Evolutionary conservation across 2,329 filamentous ascomycete species (phyloP), one percentile per base, ranked within the genome.

Genomic region (Diaporthe capsici): DNA sequence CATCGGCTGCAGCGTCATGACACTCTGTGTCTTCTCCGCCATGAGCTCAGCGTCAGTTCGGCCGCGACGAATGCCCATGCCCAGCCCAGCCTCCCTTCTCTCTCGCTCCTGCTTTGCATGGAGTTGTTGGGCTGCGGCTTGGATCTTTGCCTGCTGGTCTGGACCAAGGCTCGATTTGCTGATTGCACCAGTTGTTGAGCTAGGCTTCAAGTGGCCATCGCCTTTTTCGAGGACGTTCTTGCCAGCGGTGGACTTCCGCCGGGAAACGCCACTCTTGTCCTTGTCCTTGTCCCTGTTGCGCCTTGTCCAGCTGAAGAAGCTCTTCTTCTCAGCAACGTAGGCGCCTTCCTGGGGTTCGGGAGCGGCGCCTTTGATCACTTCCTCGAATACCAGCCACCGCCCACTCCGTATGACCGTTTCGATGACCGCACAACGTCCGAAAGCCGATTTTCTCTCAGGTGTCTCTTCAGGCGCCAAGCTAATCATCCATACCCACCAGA

Each of bases 401-500:
- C 95, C 95, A 72, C 92, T 91, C 57, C 89, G 88, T 76, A 98
- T 97, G 20, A 91, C 88, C 0, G 97, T 98, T 84, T 99, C 97
- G 61, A 98, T 90, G 53, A 99, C 89, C 28, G 97, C 95, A 81
- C 97, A 99, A 78, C 97, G 91, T 51, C 97, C 97, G 83, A 99
- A 99, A 0, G 96, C 95, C 8, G 96, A 93, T 83, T 99, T 99
- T 76, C 97, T 92, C 63, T 93, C 90, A 0, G 92, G 85, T 0
- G 96, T 94, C 85, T 99, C 97, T 81, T 99, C 97, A 0, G 76
- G 94, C 1, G 96, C 95, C 81, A 99, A 87, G 88, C 96, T 98
- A 80, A 92, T 97, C 89, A 99, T 98, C 97, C 97, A 99, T 5
- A 98, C 97, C 96, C 97, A 98, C 97, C 97, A 99, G 84, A 99